phyloP scores from a whole-genome alignment of 306 rosid species.

The Prunus kanzakura region DNA sequence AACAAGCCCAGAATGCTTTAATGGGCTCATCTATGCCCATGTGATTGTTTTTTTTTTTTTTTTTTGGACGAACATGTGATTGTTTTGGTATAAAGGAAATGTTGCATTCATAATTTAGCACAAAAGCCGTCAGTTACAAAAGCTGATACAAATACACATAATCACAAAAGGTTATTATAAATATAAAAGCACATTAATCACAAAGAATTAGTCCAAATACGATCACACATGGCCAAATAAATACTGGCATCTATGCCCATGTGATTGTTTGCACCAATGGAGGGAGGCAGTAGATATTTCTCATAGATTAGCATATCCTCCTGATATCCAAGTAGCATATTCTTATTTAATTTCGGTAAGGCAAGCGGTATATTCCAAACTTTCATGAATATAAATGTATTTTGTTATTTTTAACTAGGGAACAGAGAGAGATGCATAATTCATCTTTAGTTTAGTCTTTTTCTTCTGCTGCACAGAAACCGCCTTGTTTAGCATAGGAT shows the following conservation, averaged over 20 bases:
- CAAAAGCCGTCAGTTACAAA: too few species aligned
- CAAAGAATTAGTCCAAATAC: too few species aligned
- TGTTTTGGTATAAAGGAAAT: too few species aligned
- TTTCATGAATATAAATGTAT: neutral
- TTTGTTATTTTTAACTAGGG: neutral
- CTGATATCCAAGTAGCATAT: slow-evolving; percentile 2
- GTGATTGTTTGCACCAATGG: neutral
- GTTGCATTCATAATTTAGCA: too few species aligned
- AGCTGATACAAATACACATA: too few species aligned
- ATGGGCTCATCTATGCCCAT: neutral
- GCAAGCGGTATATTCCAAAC: neutral
- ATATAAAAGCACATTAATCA: fast-evolving
- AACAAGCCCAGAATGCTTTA: neutral
- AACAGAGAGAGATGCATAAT: neutral
- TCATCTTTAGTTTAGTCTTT: neutral
- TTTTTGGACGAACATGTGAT: neutral
- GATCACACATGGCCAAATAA: too few species aligned
- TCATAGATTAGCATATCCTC: neutral
- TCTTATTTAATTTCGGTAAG: neutral
- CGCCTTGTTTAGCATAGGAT: neutral
- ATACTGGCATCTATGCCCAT: too few species aligned
- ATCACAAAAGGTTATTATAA: too few species aligned
- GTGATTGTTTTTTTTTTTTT: neutral
- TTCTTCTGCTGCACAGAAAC: neutral
- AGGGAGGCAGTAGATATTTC: neutral